phyloP scores from a whole-genome alignment of 208 protist genomes.

The Crithidia bombi region DNA sequence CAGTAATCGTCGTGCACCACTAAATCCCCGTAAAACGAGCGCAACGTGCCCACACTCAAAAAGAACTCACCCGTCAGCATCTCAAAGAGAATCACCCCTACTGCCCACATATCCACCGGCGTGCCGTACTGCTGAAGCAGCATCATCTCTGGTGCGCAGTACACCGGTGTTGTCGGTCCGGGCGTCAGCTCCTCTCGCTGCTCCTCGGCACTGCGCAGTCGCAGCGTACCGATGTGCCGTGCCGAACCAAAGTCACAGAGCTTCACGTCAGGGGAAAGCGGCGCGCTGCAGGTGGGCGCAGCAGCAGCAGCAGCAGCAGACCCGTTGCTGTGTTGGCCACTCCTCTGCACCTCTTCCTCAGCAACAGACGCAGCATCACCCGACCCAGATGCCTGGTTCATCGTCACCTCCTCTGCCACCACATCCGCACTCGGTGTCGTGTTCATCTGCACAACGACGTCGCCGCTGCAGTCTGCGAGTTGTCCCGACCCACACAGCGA shows the following conservation, averaged over 20 bases:
- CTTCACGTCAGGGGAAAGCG: constrained; percentile 55
- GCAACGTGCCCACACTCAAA: constrained; percentile 94
- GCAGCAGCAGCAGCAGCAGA: not conserved
- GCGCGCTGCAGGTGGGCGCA: not conserved
- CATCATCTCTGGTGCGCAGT: constrained; percentile 91
- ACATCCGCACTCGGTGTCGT: not conserved
- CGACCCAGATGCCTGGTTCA: not conserved
- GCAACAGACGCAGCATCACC: not conserved
- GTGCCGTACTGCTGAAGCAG: constrained; percentile 65
- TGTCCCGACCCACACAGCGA: too few species aligned
- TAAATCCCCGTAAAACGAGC: constrained; percentile 73
- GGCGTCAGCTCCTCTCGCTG: constrained; percentile 46
- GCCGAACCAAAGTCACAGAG: constrained; percentile 87
- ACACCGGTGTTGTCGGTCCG: constrained; percentile 95
- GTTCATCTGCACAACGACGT: not conserved
- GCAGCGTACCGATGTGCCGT: constrained; percentile 81
- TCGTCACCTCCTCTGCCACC: not conserved
- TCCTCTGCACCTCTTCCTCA: not conserved
- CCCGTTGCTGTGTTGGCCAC: not conserved
- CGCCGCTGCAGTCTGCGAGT: not conserved
- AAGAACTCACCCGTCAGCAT: constrained; percentile 87
- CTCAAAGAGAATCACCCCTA: constrained; percentile 92
- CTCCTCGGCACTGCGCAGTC: constrained; percentile 96
- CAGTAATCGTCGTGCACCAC: constrained; percentile 55
- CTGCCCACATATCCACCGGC: constrained; percentile 90